Percentiles rank a stretch among this genome's conserved stretches.
These are phyloP conservation scores for Pichia gijzeniarum DNA, from an alignment of 805 yeast genomes.

Conservation along the genomic window DNA sequence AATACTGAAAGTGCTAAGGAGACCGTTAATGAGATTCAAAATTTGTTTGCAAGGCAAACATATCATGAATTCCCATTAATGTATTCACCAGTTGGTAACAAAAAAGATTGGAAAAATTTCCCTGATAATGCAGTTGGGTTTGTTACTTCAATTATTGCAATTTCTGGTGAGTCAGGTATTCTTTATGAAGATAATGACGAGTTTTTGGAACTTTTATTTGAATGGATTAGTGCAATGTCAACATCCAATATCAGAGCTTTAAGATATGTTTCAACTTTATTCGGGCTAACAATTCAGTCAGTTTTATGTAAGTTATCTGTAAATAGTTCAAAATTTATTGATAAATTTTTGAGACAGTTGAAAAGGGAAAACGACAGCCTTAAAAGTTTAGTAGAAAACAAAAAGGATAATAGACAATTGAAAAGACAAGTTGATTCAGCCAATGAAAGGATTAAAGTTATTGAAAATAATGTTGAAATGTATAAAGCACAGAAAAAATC, in stretches of 20 bases:
- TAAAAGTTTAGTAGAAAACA: conserved; percentile 8
- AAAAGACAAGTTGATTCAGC: conserved; percentile 27
- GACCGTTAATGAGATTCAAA: conserved; percentile 67
- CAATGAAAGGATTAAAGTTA: conserved; percentile 39
- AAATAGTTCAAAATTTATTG: conserved; percentile 31
- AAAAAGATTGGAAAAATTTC: conserved; percentile 46
- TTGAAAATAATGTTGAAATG: conserved; percentile 37
- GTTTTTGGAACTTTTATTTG: conserved; percentile 49
- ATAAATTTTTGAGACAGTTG: conserved; percentile 41
- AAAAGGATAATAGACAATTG: conserved; percentile 25
- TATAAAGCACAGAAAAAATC: conserved; percentile 46
- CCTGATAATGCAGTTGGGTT: conserved; percentile 51
- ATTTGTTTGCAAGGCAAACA: conserved; percentile 52
- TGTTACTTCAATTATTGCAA: conserved; percentile 42
- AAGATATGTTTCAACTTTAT: conserved; percentile 57
- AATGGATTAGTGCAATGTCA: conserved; percentile 74
- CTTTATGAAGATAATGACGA: conserved; percentile 38
- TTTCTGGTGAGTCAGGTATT: conserved; percentile 57
- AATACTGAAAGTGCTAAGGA: conserved; percentile 50
- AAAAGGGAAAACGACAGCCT: conserved; percentile 21
- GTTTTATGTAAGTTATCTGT: conserved; percentile 47
- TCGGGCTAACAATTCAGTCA: conserved; percentile 55
- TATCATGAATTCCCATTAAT: conserved; percentile 63
- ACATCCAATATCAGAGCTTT: conserved; percentile 65
- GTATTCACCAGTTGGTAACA: conserved; percentile 16